These are phyloP conservation scores for Russula emetica DNA, from an alignment of 768 basidiomycete species.

Conservation along the genomic window DNA sequence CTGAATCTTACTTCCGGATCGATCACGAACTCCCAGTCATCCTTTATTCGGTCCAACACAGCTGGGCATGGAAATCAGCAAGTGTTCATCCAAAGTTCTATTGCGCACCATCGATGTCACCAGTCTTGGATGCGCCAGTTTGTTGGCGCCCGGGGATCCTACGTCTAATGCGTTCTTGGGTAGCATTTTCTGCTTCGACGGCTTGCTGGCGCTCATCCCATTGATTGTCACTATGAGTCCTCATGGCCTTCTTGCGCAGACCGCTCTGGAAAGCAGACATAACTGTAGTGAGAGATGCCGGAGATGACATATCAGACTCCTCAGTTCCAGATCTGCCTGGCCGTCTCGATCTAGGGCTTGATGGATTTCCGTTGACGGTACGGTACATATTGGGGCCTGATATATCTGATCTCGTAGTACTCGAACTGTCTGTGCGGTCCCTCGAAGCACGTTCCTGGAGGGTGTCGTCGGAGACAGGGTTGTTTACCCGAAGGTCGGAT, in stretches of 20 bases:
- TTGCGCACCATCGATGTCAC: slow-evolving; percentile 75
- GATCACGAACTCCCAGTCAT: slow-evolving; percentile 87
- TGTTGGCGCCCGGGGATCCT: slow-evolving; percentile 55
- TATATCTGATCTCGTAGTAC: slow-evolving; percentile 25
- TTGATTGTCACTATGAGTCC: slow-evolving; percentile 50
- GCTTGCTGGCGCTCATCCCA: slow-evolving; percentile 60
- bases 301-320: slow-evolving; percentile 21
- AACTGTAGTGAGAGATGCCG: slow-evolving; percentile 39
- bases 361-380: slow-evolving; percentile 22
- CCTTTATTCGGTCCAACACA: slow-evolving; percentile 78
- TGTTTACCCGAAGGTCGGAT: slow-evolving; percentile 24
- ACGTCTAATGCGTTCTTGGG: slow-evolving; percentile 66
- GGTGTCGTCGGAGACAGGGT: slow-evolving; percentile 1
- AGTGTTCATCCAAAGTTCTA: not conserved
- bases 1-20: slow-evolving; percentile 62
- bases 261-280: slow-evolving; percentile 70
- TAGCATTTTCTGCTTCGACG: slow-evolving; percentile 56
- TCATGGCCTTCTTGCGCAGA: slow-evolving; percentile 51
- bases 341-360: slow-evolving; percentile 16
- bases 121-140: slow-evolving; percentile 55
- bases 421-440: slow-evolving; percentile 24
- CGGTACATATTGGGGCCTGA: slow-evolving; percentile 19
- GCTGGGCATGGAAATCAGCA: slow-evolving; percentile 41
- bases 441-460: slow-evolving; percentile 9
- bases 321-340: slow-evolving; percentile 17